A percentile compares a stretch with the other conserved stretches of the same genome.
phyloP scores from a whole-genome alignment of 2,329 filamentous ascomycete species.

The Tolypocladium guangdongense region DNA sequence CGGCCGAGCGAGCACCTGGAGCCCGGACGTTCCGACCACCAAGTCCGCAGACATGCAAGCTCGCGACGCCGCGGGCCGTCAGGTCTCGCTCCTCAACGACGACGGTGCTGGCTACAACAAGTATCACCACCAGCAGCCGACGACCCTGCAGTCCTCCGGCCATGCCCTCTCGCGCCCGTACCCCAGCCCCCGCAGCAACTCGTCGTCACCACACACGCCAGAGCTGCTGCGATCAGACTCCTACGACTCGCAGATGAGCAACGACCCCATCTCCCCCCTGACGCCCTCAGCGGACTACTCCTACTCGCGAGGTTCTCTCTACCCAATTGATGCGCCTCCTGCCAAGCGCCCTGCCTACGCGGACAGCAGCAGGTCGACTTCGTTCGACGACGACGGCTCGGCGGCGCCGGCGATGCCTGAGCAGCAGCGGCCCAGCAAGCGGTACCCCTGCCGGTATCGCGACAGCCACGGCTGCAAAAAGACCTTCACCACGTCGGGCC shows the following conservation, averaged over 20 bases:
- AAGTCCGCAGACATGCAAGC: slow-evolving; percentile 34
- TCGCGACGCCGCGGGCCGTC: slow-evolving; percentile 43
- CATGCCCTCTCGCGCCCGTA: slow-evolving; percentile 22
- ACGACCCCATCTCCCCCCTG: slow-evolving; percentile 42
- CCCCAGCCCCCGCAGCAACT: slow-evolving; percentile 25
- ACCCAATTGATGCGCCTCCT: slow-evolving; percentile 20
- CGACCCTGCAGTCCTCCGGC: slow-evolving; percentile 23
- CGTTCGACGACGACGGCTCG: slow-evolving; percentile 40
- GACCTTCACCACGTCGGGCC: slow-evolving; percentile 74
- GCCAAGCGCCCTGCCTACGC: slow-evolving; percentile 31
- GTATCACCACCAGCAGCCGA: slow-evolving; percentile 12
- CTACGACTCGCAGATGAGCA: slow-evolving; percentile 48
- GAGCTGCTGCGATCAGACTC: slow-evolving; percentile 50
- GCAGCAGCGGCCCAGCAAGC: slow-evolving; percentile 44
- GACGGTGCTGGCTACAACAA: slow-evolving; percentile 19
- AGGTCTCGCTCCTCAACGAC: slow-evolving; percentile 51
- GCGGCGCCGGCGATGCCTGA: slow-evolving; percentile 26
- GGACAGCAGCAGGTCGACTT: slow-evolving; percentile 33
- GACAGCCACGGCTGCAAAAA: slow-evolving; percentile 64
- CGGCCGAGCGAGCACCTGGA: neutral
- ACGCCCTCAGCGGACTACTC: slow-evolving; percentile 39
- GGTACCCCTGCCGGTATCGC: slow-evolving; percentile 64
- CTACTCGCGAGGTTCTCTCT: slow-evolving; percentile 28
- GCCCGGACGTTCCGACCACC: neutral
- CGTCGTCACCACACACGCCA: slow-evolving; percentile 40